Base-by-base conservation (phyloP, 768 basidiomycete genomes). In the Botryobasidium botryosum region DNA sequence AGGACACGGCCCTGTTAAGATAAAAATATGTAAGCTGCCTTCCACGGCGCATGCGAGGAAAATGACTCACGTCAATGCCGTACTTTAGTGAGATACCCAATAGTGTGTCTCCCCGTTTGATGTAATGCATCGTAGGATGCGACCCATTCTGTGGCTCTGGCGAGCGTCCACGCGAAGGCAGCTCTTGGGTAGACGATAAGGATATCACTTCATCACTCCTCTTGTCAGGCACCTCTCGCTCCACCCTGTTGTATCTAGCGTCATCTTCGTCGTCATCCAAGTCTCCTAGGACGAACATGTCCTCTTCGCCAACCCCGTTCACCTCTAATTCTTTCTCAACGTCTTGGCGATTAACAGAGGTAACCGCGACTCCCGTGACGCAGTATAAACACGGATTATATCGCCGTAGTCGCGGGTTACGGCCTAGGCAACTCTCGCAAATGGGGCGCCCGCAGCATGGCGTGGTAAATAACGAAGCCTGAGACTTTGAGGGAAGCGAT, bases 381-480 rank as follows among this genome's bases (percentile, higher is more conserved):
- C 81, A 84, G 5, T 67, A 65, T 15, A 85, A 59, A 57, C 82
- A 85, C 5, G 82, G 82, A 54, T 82, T 62, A 54, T 83, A 84
- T 46, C 74, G 63, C 27, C 66, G 61, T 18, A 83, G 64, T 15
- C 82, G 69, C 1, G 78, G 75, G 55, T 82, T 83, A 2, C 62
- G 55, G 2, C 57, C 45, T 18, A 77, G 59, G 54, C 82, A 85
- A 2, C 56, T 45, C 5, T 66, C 62, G 51, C 82, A 85, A 42
- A 85, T 84, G 3, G 71, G 72, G 0, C 71, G 68, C 6, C 54
- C 49, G 61, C 82, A 85, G 59, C 82, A 85, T n/a, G n/a, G n/a
- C n/a, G n/a, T n/a, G n/a, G n/a, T n/a, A n/a, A n/a, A n/a, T n/a
- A n/a, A n/a, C n/a, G n/a, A n/a, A n/a, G n/a, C n/a, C n/a, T n/a